Evolutionary conservation across 345 rosid genomes (phyloP), one percentile per base, ranked within the genome.

Genomic region (Lagerstroemia speciosa): DNA sequence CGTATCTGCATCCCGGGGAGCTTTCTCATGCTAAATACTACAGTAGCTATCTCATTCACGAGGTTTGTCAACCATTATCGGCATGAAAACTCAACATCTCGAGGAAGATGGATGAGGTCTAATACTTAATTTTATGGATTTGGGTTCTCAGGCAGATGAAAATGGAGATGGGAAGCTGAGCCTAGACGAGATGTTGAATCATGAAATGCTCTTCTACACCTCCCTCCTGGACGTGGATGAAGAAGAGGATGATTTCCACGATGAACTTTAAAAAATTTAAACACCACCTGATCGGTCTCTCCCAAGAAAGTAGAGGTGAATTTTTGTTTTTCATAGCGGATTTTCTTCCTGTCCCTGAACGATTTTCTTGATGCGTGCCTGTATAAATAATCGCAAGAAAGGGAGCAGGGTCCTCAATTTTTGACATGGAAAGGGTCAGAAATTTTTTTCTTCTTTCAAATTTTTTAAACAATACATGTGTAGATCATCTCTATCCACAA

Each of bases 1-100:
- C n/a, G 62, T 86, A 85, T 80, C 81, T 90, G 29, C 78, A 81
- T 64, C 92, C 92, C 8, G 92, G 92, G 69, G 89, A 90, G 52
- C 14, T 85, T 66, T 79, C 82, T 37, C 78, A 85, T n/a, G 87
- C 91, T 52, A 85, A 70, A 72, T 78, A 77, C 66, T 83, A 81
- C 76, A 76, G 86, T 20, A 74, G 72, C 48, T 85, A 82, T 79
- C 78, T 87, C 61, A 83, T 77, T 40, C 63, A 67, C 8, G 76
- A 82, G 91, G 96, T 90, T 14, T 67, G 72, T 69, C 30, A 16
- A 33, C 22, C 22, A 20, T n/a, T n/a, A 46, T 20, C 41, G 24
- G 24, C 52, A 7, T 24, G 32, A 20, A n/a, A 6, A 29, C 55
- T 55, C 16, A 3, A 24, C 30, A 26, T 55, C 8, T 52, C 14